Base-by-base conservation (phyloP, 768 basidiomycete species). In the Termitomyces bulborhizus region DNA sequence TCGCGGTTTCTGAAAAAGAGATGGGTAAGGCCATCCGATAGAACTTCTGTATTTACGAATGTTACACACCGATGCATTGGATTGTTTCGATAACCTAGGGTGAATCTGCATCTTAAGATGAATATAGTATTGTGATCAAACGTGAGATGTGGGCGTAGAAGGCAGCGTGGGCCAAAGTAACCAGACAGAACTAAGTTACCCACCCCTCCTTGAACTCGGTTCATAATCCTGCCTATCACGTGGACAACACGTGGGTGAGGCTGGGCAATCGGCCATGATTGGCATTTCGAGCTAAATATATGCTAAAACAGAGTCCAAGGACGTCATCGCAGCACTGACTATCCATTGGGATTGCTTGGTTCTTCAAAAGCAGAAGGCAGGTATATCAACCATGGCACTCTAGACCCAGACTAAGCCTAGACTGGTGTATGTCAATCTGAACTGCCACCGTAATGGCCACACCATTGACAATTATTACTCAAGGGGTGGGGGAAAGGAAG, bases 1-100 rank as follows among this genome's bases (percentile, higher is more conserved):
- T 31, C 45, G 48, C 24, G 54, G 51, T 46, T 26, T 57, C 58
- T 63, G 34, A 8, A 36, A 3, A 36, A 29, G 48, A 51, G 13
- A 34, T 45, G 9, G 12, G 13, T 45, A 29, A 51, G 21, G 21
- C 13, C 31, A 37, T 39, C 27, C 9, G 11, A 40, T 29, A 13
- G 40, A 24, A 34, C 36, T 27, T 55, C 26, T 54, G 46, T 34
- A 26, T n/a, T 48, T 12, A 18, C 8, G 6, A 21, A 37, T 16
- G 11, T 36, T 31, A 29, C 55, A 27, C 9, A 56, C 55, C 44
- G 44, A 34, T 32, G 12, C 45, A 8, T 51, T n/a, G 4, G 18
- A 24, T 15, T 1, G 13, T n/a, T 40, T 51, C 4, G 49, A 39
- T 29, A 29, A 12, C 24, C 43, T 51, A 16, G n/a, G 11, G 16